Conservation (phyloP, 2,329 filamentous ascomycete species). For the Penicillium sp. region DNA sequence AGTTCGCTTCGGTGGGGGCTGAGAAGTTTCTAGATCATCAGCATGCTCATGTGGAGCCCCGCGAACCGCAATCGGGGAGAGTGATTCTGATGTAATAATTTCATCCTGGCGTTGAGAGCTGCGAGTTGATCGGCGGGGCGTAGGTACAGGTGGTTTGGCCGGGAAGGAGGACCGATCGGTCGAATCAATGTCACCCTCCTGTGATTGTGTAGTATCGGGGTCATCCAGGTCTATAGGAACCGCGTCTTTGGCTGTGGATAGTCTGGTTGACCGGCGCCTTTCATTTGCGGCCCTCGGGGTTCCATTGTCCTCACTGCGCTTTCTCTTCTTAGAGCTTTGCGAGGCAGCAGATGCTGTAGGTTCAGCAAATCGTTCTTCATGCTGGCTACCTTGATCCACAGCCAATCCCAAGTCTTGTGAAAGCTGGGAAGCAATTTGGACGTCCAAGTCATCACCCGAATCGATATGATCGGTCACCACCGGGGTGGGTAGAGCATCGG, state of each 20-base stretch:
- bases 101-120: conserved; percentile 19
- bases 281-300: conserved; percentile 18
- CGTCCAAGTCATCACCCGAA: conserved; percentile 44
- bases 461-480: conserved; percentile 26
- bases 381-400: conserved; percentile 29
- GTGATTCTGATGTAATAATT: neutral
- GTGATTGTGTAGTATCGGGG: conserved; percentile 11
- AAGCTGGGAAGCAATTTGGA: conserved; percentile 47
- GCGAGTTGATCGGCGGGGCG: conserved; percentile 26
- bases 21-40: conserved; percentile 12
- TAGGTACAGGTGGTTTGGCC: conserved; percentile 16
- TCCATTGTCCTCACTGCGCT: conserved; percentile 27
- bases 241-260: conserved; percentile 19
- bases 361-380: neutral
- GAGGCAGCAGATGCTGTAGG: neutral
- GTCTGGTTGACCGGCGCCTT: conserved; percentile 32
- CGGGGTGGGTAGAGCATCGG: neutral
- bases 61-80: neutral
- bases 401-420: conserved; percentile 45
- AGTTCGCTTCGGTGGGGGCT: conserved; percentile 27
- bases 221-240: conserved; percentile 11
- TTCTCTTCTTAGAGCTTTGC: conserved; percentile 35
- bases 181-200: conserved; percentile 8
- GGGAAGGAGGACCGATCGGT: conserved; percentile 1
- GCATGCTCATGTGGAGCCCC: neutral